Base-by-base conservation (phyloP, 2,329 filamentous ascomycete genomes). In the Saccharata proteae region DNA sequence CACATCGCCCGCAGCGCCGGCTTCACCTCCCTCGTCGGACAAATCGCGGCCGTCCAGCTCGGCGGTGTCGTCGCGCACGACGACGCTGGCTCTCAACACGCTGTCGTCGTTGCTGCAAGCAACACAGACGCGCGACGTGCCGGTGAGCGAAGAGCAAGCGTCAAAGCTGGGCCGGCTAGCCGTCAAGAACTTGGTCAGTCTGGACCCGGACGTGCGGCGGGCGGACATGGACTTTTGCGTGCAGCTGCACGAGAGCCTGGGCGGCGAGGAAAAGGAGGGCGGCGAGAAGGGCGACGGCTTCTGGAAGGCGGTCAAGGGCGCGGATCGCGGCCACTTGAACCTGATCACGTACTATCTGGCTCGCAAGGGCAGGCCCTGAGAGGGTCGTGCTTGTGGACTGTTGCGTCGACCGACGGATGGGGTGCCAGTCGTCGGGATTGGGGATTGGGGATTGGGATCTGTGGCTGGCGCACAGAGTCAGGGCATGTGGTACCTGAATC, bases 301-400 rank as follows among this genome's bases (percentile, higher is more conserved):
- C 49, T 88, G 80, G 80, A 67, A 67, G 19, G 66, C 67, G 15
- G 62, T 85, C 44, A 70, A 64, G 35, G 67, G 60, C 7, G 41
- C 37, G 10, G 30, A 34, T 20, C 79, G 84, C 41, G 79, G 82
- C 41, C 73, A 79, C 14, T 72, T 83, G 61, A 84, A 77, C 42
- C 54, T 86, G 38, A 75, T 86, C 44, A 85, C 78, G 7, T 86
- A 86, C 50, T 86, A 85, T 52, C 77, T 85, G 46, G 80, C 80
- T 23, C 77, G 77, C 63, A 65, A 67, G 49, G 73, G 54, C 60
- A 72, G 31, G 74, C 78, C 30, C 19, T 39, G 13, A 24, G 11
- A n/a, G 13, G 21, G 21, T 32, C 25, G 16, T 12, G 15, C 19
- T 25, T 19, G n/a, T 12, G 21, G 14, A 7, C 15, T 27, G 5